Base-by-base conservation (phyloP, 2,329 filamentous ascomycete genomes). In the Trichoderma koningii region DNA sequence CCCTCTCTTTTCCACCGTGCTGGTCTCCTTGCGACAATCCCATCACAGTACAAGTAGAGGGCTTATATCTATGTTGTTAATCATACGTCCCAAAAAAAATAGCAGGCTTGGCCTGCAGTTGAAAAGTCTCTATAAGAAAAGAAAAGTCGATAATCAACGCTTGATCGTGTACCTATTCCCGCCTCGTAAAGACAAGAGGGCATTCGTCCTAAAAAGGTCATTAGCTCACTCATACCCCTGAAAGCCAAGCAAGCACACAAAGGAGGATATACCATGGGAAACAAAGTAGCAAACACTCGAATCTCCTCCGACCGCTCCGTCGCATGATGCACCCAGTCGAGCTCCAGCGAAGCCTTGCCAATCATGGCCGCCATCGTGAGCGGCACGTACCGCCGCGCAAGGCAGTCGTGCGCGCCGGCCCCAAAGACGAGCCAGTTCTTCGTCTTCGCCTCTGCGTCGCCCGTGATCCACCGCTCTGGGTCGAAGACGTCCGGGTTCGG, bases 361-460 rank as follows among this genome's bases (percentile, higher is more conserved):
- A 62, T 53, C 59, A 62, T 62, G 2, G 48, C 48, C 9, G 59
- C 59, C 38, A 62, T 42, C 3, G 59, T 62, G 17, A 62, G 59
- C 5, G 59, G 59, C 38, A 62, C 59, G 12, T 62, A 62, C n/a
- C 38, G 41, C 45, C 59, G 38, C 9, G 59, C 59, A 23, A 62
- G 50, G 52, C 59, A 62, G n/a, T 62, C 59, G 17, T 62, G 59
- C 23, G 59, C 59, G 14, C 59, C 59, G 23, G 59, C 59, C 0
- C 59, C 59, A 2, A 62, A 62, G 6, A 62, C 59, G 2, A 62
- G 38, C 59, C 59, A 62, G 15, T 62, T 62, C 15, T 62, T 62
- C 5, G 59, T 62, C 59, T 62, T 52, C 3, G 59, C n/a, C 23
- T 62, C 59, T 0, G 59, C 59, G 34, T 62, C 59, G 3, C 59